These are phyloP conservation scores for Leucoagaricus sp. DNA, from an alignment of 1,284 basidiomycete species.

Conservation along the genomic window DNA sequence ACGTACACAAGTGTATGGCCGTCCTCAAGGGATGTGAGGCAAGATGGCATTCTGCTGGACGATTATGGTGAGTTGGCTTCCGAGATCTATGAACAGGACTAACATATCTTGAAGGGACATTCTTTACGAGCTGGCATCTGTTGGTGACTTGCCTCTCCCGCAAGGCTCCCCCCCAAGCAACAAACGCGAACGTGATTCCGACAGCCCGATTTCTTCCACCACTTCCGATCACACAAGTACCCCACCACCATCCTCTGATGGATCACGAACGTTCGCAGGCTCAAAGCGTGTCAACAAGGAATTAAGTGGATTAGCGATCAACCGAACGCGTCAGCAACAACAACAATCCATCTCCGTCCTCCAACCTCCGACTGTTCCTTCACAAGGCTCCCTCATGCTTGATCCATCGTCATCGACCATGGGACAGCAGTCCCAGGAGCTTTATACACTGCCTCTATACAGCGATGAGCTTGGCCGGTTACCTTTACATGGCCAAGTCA, in stretches of 20 bases:
- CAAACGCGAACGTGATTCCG: slow-evolving; percentile 64
- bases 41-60: slow-evolving; percentile 32
- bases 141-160: slow-evolving; percentile 65
- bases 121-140: slow-evolving; percentile 65
- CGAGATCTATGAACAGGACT: background rate
- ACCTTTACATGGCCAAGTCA: slow-evolving; percentile 48
- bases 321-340: background rate
- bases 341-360: background rate
- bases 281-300: slow-evolving; percentile 20
- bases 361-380: background rate
- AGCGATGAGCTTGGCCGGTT: slow-evolving; percentile 59
- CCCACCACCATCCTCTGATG: slow-evolving; percentile 2
- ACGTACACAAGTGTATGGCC: slow-evolving; percentile 72
- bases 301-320: background rate
- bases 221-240: background rate
- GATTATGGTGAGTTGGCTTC: slow-evolving; percentile 27
- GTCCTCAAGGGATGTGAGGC: slow-evolving; percentile 56
- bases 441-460: slow-evolving; percentile 51
- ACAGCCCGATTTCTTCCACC: slow-evolving; percentile 34
- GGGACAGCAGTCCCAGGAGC: slow-evolving; percentile 15
- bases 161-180: slow-evolving; percentile 45
- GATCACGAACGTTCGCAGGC: slow-evolving; percentile 18
- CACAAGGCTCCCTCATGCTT: background rate
- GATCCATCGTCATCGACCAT: background rate
- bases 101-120: slow-evolving; percentile 52